phyloP scores from a whole-genome alignment of 257 asterid species.

The Solanum chmielewskii region DNA sequence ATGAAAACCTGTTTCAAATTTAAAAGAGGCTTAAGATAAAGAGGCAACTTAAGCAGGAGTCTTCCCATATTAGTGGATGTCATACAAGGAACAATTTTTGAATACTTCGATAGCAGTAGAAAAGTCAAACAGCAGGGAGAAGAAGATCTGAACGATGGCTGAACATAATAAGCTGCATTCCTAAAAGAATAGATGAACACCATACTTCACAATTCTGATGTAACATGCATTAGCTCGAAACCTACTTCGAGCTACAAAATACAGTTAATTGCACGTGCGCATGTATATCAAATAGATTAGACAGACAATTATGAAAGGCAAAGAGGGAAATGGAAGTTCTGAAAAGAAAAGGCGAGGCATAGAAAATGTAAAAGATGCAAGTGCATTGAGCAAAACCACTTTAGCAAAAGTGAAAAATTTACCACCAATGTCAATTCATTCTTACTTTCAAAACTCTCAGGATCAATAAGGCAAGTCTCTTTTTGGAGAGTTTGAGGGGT shows the following conservation, averaged over 20 bases:
- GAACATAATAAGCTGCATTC: neutral
- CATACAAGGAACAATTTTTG: neutral
- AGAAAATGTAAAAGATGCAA: neutral
- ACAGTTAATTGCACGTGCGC: neutral
- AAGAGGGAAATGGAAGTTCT: neutral
- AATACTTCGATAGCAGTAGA: neutral
- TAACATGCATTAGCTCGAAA: neutral
- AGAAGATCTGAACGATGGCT: neutral
- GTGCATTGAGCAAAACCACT: neutral
- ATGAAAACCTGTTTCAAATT: conserved; percentile 24
- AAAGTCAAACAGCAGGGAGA: neutral
- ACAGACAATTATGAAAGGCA: neutral
- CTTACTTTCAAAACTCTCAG: neutral
- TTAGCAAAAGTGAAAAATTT: neutral
- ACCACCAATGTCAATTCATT: neutral
- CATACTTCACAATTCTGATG: neutral
- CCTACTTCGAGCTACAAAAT: neutral
- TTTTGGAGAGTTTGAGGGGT: neutral
- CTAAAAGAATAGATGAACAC: neutral
- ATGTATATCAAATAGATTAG: neutral
- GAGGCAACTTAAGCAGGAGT: neutral
- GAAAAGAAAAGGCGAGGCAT: neutral
- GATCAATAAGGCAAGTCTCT: neutral
- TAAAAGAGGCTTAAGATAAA: neutral
- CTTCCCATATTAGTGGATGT: neutral